Conservation (phyloP, 2,329 filamentous ascomycete species). For the Penicillium sclerotigenum region DNA sequence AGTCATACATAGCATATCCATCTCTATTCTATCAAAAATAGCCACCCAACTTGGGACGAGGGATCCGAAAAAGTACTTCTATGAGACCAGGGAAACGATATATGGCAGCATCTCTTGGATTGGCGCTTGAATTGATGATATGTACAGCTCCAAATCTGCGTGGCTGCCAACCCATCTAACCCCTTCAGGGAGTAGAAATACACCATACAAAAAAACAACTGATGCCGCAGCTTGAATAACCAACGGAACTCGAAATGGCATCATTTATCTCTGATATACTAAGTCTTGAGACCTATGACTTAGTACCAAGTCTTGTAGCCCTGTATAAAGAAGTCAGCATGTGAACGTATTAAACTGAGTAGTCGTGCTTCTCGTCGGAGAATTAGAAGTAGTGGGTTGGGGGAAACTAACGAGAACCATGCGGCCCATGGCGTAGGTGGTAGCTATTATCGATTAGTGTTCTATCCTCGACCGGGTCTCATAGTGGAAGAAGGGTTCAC, state of each 20-base stretch:
- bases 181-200: slow-evolving; percentile 35
- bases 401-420: slow-evolving; percentile 41
- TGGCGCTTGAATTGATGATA: slow-evolving; percentile 35
- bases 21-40: background rate
- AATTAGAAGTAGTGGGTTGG: background rate
- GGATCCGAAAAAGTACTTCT: background rate
- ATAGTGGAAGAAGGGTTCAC: slow-evolving; percentile 19
- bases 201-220: slow-evolving; percentile 26
- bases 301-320: slow-evolving; percentile 61
- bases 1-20: background rate
- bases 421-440: slow-evolving; percentile 45
- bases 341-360: background rate
- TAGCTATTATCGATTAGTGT: slow-evolving; percentile 19
- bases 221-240: slow-evolving; percentile 12
- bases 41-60: background rate
- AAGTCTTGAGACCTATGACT: slow-evolving; percentile 58
- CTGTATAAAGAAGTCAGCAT: slow-evolving; percentile 35
- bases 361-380: background rate
- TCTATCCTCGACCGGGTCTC: slow-evolving; percentile 1
- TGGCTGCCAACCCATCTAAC: slow-evolving; percentile 26
- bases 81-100: background rate
- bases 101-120: slow-evolving; percentile 28
- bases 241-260: slow-evolving; percentile 6
- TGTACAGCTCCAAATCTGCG: slow-evolving; percentile 37
- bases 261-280: slow-evolving; percentile 44